Percentiles rank a stretch among this genome's conserved stretches.
These are phyloP conservation scores for Royoungia palumana DNA, from an alignment of 768 basidiomycete genomes.

Conservation along the genomic window DNA sequence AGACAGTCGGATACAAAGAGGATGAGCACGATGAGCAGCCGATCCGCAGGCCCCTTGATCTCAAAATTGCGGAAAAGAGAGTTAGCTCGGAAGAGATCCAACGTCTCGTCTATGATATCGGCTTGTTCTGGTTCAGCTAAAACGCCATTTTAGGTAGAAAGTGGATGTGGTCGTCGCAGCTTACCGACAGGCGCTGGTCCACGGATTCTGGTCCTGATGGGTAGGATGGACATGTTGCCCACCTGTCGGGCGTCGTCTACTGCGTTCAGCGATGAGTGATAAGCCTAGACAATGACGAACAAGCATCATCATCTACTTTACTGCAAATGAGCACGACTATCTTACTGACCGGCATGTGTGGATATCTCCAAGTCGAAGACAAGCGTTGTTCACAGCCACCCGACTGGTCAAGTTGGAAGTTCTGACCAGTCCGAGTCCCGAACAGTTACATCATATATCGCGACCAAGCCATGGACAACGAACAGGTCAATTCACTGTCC, in stretches of 20 bases:
- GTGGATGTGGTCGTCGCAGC: constrained; percentile 17
- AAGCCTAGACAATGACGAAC: constrained; percentile 57
- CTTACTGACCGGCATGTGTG: constrained; percentile 56
- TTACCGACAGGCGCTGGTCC: constrained; percentile 85
- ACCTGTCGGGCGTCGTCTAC: constrained; percentile 75
- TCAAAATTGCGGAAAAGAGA: constrained; percentile 99
- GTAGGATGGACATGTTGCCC: constrained; percentile 87
- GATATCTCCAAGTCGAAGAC: constrained; percentile 19
- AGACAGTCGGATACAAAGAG: constrained; percentile 98
- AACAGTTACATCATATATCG: constrained; percentile 22
- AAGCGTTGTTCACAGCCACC: constrained; percentile 29
- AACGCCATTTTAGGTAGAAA: constrained; percentile 11
- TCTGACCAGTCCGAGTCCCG: too few relatives aligned
- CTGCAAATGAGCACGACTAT: not conserved
- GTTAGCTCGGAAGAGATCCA: constrained; percentile 97
- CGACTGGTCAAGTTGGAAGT: not conserved
- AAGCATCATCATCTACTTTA: constrained; percentile 1
- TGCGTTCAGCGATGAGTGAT: constrained; percentile 93
- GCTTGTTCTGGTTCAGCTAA: constrained; percentile 73
- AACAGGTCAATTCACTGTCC: constrained; percentile 46
- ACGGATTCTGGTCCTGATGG: constrained; percentile 87
- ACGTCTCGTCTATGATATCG: constrained; percentile 94
- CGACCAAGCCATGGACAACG: constrained; percentile 26
- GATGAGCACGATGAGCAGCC: constrained; percentile 94
- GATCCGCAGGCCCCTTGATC: constrained; percentile 97